Conservation (phyloP, 352 stramenopile species). For the Phytophthora pseudosyringae region DNA sequence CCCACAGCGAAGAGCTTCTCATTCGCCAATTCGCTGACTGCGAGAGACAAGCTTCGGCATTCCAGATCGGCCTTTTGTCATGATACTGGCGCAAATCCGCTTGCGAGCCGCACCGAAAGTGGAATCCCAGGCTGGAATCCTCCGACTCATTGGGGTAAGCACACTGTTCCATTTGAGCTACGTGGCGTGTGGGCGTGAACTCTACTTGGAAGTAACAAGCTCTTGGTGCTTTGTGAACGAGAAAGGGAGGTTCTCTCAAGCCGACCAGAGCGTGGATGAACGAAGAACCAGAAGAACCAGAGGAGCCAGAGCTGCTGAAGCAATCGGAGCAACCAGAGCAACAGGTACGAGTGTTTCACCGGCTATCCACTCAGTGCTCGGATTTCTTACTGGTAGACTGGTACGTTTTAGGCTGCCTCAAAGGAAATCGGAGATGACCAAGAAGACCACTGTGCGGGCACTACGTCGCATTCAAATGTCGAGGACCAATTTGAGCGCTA, state of each 20-base stretch:
- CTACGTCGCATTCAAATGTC: neutral
- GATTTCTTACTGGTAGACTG: neutral
- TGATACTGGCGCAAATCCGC: constrained; percentile 33
- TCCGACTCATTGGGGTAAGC: constrained; percentile 31
- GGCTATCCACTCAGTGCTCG: neutral
- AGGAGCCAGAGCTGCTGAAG: neutral
- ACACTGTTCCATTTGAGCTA: neutral
- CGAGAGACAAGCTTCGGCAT: neutral
- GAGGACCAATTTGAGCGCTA: constrained; percentile 27
- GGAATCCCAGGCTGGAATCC: constrained; percentile 23
- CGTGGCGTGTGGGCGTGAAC: neutral
- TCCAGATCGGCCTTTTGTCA: neutral
- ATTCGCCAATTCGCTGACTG: constrained; percentile 12
- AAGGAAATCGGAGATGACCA: constrained; percentile 1
- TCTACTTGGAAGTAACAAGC: neutral
- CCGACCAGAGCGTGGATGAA: constrained; percentile 13
- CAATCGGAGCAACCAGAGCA: neutral
- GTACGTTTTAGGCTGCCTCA: neutral
- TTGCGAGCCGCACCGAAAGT: constrained; percentile 8
- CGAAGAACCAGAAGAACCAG: constrained; percentile 3
- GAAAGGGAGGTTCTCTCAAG: constrained; percentile 34
- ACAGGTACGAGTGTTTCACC: constrained; percentile 2
- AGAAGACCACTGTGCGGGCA: neutral
- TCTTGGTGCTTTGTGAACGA: constrained; percentile 2
- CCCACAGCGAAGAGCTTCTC: constrained; percentile 6